Percentiles rank a stretch among this genome's conserved stretches.
Evolutionary conservation across 805 yeast genomes (phyloP).

Genomic region (Metschnikowia baotianmanensis): DNA sequence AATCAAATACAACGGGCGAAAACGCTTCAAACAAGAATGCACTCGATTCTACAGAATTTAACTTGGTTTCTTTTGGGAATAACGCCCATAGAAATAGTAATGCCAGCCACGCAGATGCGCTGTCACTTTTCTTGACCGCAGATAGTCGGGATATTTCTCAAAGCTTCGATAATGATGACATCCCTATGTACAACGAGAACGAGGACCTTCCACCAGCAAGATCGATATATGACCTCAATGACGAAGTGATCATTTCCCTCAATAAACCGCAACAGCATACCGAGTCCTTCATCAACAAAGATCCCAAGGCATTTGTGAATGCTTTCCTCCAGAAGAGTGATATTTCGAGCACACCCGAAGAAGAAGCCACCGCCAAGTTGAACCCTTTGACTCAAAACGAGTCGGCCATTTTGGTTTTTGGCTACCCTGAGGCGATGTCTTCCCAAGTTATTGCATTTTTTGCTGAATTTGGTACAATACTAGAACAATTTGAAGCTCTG

Average conservation of each 20-base stretch:
- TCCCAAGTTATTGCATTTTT: constrained; percentile 68
- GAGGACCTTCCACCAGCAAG: constrained; percentile 50
- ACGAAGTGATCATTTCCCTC: constrained; percentile 38
- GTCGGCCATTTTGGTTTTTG: constrained; percentile 78
- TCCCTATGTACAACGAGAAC: constrained; percentile 25
- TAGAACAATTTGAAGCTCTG: constrained; percentile 63
- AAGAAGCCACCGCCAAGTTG: constrained; percentile 12
- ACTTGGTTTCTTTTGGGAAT: constrained; percentile 36
- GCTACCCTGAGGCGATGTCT: constrained; percentile 79
- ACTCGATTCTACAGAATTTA: constrained; percentile 19
- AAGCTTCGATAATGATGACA: constrained; percentile 28
- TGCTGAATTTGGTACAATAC: constrained; percentile 71
- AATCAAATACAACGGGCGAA: constrained; percentile 2
- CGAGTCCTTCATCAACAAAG: constrained; percentile 43
- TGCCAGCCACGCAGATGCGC: constrained; percentile 18
- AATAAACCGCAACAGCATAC: constrained; percentile 35
- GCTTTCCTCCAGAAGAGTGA: constrained; percentile 32
- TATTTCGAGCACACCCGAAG: constrained; percentile 7
- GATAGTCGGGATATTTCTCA: constrained; percentile 29
- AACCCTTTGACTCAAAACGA: constrained; percentile 39
- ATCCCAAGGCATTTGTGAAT: constrained; percentile 46
- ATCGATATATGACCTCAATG: constrained; percentile 49
- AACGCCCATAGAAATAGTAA: constrained; percentile 20
- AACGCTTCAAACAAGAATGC: constrained; percentile 7
- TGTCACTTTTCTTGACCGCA: constrained; percentile 13